Base-by-base conservation (phyloP, 2,329 filamentous ascomycete genomes). In the Ophiostoma pallidulum region DNA sequence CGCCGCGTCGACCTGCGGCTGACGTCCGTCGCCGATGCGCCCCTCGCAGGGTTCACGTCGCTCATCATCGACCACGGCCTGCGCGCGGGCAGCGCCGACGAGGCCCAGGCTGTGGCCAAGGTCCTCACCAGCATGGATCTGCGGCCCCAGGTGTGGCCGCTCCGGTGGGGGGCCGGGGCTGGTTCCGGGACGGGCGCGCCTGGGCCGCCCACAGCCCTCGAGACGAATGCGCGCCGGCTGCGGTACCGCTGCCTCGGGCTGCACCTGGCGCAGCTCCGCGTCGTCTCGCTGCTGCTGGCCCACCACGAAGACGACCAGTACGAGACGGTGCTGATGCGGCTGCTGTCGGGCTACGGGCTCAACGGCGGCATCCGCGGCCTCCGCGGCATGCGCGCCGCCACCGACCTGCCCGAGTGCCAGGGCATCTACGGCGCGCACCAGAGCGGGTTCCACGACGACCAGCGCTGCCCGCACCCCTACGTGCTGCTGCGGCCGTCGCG, bases 261-360 rank as follows among this genome's bases (percentile, higher is more conserved):
- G 13, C 71, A 73, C 8, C 89, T 85, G 60, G 63, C 64, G 14
- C 61, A 66, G 1, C 56, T 67, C 6, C 60, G 66, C 0, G 75
- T 85, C 4, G 65, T 64, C 4, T 76, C 77, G 18, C 62, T 97
- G 2, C 74, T 96, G 33, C 68, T 94, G 24, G 92, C 83, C 4
- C 92, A 98, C 60, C 92, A 98, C 61, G 71, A 76, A 52, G 90
- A 96, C 58, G 92, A 98, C 58, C 87, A 92, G 59, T 84, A 89
- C 48, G 92, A 98, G 66, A 96, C 90, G 0, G 73, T 94, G 4
- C 66, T 97, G 41, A 85, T 89, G 80, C 77, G 92, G 36, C 64
- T 97, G 49, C 64, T 82, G 8, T 70, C 71, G 3, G 80, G 82
- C 0, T 84, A 87, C 57, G 68, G 75, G 3, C 76, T 77, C n/a